Evolutionary conservation across 768 basidiomycete species (phyloP).

Genomic region (Leccinum broughii): DNA sequence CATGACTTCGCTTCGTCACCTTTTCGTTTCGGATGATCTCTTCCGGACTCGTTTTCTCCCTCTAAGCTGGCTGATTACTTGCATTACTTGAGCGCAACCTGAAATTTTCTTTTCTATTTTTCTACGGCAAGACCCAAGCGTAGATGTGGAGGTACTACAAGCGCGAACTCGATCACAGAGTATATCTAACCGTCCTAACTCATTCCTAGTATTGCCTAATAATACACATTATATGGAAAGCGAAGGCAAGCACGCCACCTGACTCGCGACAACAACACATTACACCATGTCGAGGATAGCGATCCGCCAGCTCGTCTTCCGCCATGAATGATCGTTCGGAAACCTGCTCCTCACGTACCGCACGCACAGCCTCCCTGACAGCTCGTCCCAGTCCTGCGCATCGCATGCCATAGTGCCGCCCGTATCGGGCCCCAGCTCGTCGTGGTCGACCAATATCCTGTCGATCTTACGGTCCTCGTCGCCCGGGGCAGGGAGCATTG

Average conservation of each 20-base stretch:
- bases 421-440: constrained; percentile 14
- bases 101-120: neutral
- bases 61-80: too few species aligned
- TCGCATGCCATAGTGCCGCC: constrained; percentile 18
- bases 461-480: constrained; percentile 19
- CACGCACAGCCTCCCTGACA: constrained; percentile 31
- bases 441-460: constrained; percentile 25
- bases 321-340: constrained; percentile 25
- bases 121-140: neutral
- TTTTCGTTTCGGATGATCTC: too few species aligned
- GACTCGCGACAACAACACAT: neutral
- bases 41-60: too few species aligned
- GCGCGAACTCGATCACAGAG: neutral
- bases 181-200: neutral
- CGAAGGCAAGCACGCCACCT: neutral
- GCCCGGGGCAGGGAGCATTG: constrained; percentile 18
- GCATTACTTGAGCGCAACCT: too few species aligned
- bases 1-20: too few species aligned
- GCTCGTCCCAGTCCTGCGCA: constrained; percentile 35
- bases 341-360: constrained; percentile 24
- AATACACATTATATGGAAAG: neutral
- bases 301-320: constrained; percentile 24
- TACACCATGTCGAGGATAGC: constrained; percentile 30
- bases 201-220: neutral
- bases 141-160: too few species aligned